Evolutionary conservation across 2,329 filamentous ascomycete genomes (phyloP), one percentile per base, ranked within the genome.

Genomic region (Neonectria faginata): DNA sequence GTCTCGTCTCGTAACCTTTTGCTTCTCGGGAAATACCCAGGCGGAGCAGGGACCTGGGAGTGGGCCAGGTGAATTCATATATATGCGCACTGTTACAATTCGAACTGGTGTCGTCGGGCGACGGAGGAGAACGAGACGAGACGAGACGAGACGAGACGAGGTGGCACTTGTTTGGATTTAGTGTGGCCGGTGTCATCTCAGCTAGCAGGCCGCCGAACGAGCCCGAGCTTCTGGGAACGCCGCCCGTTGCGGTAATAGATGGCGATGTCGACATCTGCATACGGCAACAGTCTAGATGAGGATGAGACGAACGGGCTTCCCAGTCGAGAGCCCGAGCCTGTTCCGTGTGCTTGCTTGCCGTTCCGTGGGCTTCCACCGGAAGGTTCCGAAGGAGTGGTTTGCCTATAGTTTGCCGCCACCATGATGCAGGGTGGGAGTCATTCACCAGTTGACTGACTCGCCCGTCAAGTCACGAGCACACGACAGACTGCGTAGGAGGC

Each of bases 31-130:
- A 36, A 44, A n/a, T 42, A n/a, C 18, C 33, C 52, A 18, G 39
- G 9, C 39, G 39, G n/a, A 42, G 52, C 22, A 42, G 36, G 39
- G 18, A 31, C 12, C 36, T 14, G 3, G 36, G 20, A 55, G 52
- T 55, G 52, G 39, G 22, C 52, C 52, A 12, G 7, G 52, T 25
- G 27, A 55, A 44, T 41, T 42, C 36, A 44, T 55, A 55, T 55
- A 55, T 44, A 44, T 42, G n/a, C n/a, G 36, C 14, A n/a, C 39
- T 18, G 25, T 6, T 25, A 6, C 25, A 25, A 5, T 25, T 25
- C 25, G 25, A 6, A 25, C 6, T 25, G 25, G 22, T 3, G 22
- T 22, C 22, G 22, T 22, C 22, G 22, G 22, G 25, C 25, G 25
- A 25, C 25, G 25, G 25, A 25, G 25, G 5, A 5, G 25, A 25